These are phyloP conservation scores for Yamadazyma kanchanaburiensis DNA, from an alignment of 1,139 yeast genomes.

Conservation along the genomic window DNA sequence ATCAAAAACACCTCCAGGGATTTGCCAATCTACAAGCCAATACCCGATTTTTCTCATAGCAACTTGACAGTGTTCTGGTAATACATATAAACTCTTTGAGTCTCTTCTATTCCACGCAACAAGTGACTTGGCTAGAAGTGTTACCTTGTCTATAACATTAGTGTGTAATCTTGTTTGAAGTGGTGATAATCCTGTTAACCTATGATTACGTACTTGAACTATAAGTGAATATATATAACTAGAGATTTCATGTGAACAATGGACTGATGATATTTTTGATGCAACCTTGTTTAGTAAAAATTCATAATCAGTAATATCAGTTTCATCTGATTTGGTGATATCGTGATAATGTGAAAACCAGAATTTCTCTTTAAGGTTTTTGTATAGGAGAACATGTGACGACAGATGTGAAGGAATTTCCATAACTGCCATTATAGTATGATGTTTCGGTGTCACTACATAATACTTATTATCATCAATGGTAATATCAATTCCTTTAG, in stretches of 20 bases:
- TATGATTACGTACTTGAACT: constrained; percentile 37
- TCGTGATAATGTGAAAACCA: constrained; percentile 25
- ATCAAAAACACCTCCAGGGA: constrained; percentile 16
- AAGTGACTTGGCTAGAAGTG: constrained; percentile 24
- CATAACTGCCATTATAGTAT: constrained; percentile 19
- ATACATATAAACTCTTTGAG: constrained; percentile 20
- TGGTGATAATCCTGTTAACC: constrained; percentile 39
- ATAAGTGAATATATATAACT: constrained; percentile 38
- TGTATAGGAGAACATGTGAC: constrained; percentile 19
- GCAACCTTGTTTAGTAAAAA: constrained; percentile 1
- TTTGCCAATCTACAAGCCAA: constrained; percentile 48
- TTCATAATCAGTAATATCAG: not conserved
- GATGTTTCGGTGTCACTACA: constrained; percentile 19
- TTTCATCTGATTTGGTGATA: not conserved
- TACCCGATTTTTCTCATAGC: constrained; percentile 43
- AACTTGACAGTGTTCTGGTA: constrained; percentile 39
- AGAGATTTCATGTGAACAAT: constrained; percentile 34
- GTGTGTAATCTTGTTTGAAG: constrained; percentile 35
- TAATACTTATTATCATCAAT: constrained; percentile 12
- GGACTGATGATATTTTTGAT: constrained; percentile 14
- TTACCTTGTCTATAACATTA: constrained; percentile 25
- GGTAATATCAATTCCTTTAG: too few relatives aligned
- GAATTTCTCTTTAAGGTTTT: constrained; percentile 35
- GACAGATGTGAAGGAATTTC: constrained; percentile 1
- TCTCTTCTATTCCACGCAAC: constrained; percentile 24